Base-by-base conservation (phyloP, 2,329 filamentous ascomycete genomes). In the Corinectria fuckeliana region DNA sequence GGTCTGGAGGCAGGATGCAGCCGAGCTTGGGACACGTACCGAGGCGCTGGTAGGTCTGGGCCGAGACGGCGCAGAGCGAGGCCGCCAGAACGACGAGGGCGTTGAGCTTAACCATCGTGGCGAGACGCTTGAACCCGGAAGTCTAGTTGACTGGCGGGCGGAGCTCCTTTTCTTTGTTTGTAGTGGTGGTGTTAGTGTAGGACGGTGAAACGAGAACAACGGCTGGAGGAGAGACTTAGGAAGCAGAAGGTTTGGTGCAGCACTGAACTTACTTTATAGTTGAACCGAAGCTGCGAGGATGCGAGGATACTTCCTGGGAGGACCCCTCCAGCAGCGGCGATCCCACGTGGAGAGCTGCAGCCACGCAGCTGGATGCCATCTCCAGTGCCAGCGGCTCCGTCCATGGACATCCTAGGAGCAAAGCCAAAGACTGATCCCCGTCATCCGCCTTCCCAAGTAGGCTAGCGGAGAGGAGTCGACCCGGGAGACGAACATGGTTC, bases 1-100 rank as follows among this genome's bases (percentile, higher is more conserved):
- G 84, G 65, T 88, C 85, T 1, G 85, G 85, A 13, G 85, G 85
- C 13, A 88, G 76, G 45, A 88, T 76, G 66, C 85, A 88, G 62
- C 85, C 85, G 18, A 88, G 79, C 32, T 78, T 78, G 9, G 84
- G 84, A 71, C 85, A 88, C 23, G 81, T 81, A 61, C 85, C 85
- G 16, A 88, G 78, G 50, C 85, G 80, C 74, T 85, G 85, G 75
- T 80, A 88, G 28, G 84, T 86, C 77, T 88, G 85, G 28, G 81
- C 84, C 36, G 79, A 78, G 64, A 78, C 82, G 52, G 73, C 71
- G 42, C 79, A 69, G 54, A 76, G 66, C 63, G 72, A 75, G 34
- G 71, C 73, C 61, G 68, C 73, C 42, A 77, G 62, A 61, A 72
- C 68, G 63, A 71, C 69, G 65, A 72, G 70, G 59, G 70, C 62